Evolutionary conservation across 345 rosid species (phyloP), one percentile per base, ranked within the genome.

Genomic region (Citropsis articulata): DNA sequence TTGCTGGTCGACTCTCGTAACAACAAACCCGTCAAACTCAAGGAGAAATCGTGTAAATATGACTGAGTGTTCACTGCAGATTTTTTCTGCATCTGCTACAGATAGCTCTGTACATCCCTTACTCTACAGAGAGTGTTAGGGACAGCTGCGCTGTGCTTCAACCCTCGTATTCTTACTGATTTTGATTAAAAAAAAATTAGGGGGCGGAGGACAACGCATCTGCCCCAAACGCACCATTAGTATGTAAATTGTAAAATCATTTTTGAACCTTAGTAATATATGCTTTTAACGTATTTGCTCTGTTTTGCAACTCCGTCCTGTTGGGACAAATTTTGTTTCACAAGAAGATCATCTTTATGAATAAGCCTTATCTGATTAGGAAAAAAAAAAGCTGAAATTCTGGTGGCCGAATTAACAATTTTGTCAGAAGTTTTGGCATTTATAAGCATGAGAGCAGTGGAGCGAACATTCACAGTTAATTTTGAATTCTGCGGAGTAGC

Each of bases 11-110:
- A 89, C 18, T 85, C 94, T 27, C 88, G 65, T 35, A 85, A 77
- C 78, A 84, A 72, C 71, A 89, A 85, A 71, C 89, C 91, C 38
- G 82, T 92, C 83, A 77, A 85, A 81, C 81, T 91, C 38, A 89
- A 78, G 42, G 73, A 81, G 25, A 72, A 50, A 61, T 79, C 89
- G 21, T 89, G 91, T 79, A 68, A 61, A 45, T 81, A 84, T 71
- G 73, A 80, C n/a, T 83, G 84, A 76, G 73, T 71, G 28, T 30
- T 13, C 50, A 45, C 50, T 45, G 1, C 18, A 45, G 25, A 14
- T 25, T 42, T 40, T 40, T 40, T 69, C 74, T 73, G 57, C 33
- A 53, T 57, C 57, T 10, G 50, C 1, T 21, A 42, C 30, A 19
- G 5, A 36, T 12, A 18, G 70, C 27, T 66, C 24, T 19, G 1